These are phyloP conservation scores for Geotrichum candidum DNA, from an alignment of 1,139 yeast species.

Conservation along the genomic window DNA sequence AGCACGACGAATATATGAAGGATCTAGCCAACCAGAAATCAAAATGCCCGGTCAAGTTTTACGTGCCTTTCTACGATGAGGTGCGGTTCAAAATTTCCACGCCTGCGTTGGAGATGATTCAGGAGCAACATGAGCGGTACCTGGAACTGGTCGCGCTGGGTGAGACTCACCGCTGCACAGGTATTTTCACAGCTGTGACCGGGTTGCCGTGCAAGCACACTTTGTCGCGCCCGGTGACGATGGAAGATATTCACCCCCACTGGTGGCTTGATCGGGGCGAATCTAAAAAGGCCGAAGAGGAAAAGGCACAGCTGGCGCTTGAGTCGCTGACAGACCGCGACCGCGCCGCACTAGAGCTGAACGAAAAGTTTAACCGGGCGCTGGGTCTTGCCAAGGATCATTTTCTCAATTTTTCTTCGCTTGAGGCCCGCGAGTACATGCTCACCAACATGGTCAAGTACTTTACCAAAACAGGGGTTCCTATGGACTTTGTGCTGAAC, in stretches of 20 bases:
- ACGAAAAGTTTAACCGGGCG: constrained; percentile 15
- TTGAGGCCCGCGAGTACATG: constrained; percentile 17
- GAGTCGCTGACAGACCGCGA: constrained; percentile 14
- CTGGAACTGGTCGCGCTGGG: constrained; percentile 12
- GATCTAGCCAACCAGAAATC: constrained; percentile 8
- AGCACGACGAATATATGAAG: constrained; percentile 6
- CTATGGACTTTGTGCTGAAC: constrained; percentile 5
- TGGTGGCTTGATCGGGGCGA: constrained; percentile 16
- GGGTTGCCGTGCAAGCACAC: constrained; percentile 19
- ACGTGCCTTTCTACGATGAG: constrained; percentile 17
- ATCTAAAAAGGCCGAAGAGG: background rate
- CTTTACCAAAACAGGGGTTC: constrained; percentile 14
- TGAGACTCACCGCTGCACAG: constrained; percentile 16
- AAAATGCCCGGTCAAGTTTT: constrained; percentile 14
- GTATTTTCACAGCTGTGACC: constrained; percentile 17
- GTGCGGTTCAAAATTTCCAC: constrained; percentile 17
- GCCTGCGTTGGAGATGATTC: constrained; percentile 18
- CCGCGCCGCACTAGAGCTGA: constrained; percentile 11
- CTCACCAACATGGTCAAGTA: constrained; percentile 13
- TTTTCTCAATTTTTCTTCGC: constrained; percentile 13
- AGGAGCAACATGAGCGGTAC: constrained; percentile 18
- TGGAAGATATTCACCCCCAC: constrained; percentile 18
- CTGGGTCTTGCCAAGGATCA: constrained; percentile 16
- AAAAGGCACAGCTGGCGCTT: constrained; percentile 4
- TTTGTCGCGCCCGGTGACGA: constrained; percentile 16